phyloP scores from a whole-genome alignment of 2,329 filamentous ascomycete species.

The Botrytis hyacinthi region DNA sequence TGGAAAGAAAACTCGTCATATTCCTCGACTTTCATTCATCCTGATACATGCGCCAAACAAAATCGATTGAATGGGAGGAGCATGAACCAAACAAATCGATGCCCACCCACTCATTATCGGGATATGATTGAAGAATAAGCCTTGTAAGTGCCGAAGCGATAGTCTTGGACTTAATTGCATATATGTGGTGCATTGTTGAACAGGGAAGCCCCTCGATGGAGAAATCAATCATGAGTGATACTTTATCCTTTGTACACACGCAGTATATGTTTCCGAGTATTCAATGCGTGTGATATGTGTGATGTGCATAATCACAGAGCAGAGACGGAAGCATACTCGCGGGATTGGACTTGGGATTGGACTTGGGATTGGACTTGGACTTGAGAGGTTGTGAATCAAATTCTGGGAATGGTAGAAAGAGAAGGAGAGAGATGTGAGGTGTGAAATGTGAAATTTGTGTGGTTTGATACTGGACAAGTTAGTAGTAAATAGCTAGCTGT shows the following conservation, averaged over 20 bases:
- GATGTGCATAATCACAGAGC: not conserved
- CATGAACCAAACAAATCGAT: slow-evolving; percentile 1
- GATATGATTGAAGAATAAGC: slow-evolving; percentile 23
- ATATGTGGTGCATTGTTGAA: not conserved
- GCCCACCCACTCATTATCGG: slow-evolving; percentile 24
- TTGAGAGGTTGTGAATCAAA: not conserved
- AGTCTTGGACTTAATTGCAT: not conserved
- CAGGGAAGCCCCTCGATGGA: slow-evolving; percentile 5
- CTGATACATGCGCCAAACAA: not conserved
- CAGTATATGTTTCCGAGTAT: not conserved
- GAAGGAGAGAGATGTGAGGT: not conserved
- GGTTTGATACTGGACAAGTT: not conserved
- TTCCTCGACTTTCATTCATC: not conserved
- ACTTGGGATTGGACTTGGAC: not conserved
- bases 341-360: not conserved
- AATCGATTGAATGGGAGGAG: not conserved
- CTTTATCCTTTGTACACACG: not conserved
- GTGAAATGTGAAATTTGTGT: not conserved
- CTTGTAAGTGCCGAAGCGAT: slow-evolving; percentile 28
- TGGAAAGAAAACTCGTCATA: not conserved
- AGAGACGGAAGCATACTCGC: not conserved
- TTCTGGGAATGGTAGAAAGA: not conserved
- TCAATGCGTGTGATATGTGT: not conserved
- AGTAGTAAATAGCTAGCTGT: not conserved
- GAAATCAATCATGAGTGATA: not conserved